Conservation (phyloP, 2,329 filamentous ascomycete genomes). For the Phialemoniopsis sp. region DNA sequence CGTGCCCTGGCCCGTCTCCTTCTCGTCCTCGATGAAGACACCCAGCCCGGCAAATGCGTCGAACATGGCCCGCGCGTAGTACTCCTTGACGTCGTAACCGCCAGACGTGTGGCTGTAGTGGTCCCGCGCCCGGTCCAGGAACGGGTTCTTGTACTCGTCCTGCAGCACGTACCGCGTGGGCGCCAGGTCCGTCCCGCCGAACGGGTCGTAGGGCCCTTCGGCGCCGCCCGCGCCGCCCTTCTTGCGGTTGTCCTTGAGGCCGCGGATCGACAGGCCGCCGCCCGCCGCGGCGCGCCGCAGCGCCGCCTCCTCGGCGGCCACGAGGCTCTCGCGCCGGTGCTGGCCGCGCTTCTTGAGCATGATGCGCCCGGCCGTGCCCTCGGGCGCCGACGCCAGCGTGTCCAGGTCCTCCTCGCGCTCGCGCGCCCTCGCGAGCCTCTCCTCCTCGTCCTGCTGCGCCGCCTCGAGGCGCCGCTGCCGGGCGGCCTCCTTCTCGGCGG, state of each 20-base stretch:
- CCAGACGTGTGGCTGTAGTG: constrained; percentile 68
- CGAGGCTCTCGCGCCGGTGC: constrained; percentile 23
- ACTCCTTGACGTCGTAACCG: constrained; percentile 80
- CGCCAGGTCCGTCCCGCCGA: constrained; percentile 68
- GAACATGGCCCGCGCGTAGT: constrained; percentile 74
- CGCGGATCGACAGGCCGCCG: constrained; percentile 64
- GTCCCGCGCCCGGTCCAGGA: constrained; percentile 62
- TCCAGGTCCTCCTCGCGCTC: constrained; percentile 67
- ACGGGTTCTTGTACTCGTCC: constrained; percentile 69
- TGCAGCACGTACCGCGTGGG: constrained; percentile 68
- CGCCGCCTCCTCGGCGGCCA: constrained; percentile 28
- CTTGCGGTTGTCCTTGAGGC: constrained; percentile 61
- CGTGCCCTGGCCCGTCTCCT: constrained; percentile 30
- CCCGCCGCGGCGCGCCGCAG: constrained; percentile 13
- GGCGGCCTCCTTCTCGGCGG: constrained; percentile 63
- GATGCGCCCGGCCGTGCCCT: constrained; percentile 49
- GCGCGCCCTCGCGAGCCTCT: constrained; percentile 59
- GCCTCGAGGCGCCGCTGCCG: constrained; percentile 60
- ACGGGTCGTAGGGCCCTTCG: constrained; percentile 82
- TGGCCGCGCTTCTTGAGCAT: constrained; percentile 72
- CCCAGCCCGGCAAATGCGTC: constrained; percentile 89
- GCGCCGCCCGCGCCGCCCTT: constrained; percentile 45
- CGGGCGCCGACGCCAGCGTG: constrained; percentile 60
- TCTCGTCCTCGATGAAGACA: constrained; percentile 82
- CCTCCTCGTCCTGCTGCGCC: constrained; percentile 65